Evolutionary conservation across 768 basidiomycete genomes (phyloP), one percentile per base, ranked within the genome.

Genomic region (Clathrus columnatus): DNA sequence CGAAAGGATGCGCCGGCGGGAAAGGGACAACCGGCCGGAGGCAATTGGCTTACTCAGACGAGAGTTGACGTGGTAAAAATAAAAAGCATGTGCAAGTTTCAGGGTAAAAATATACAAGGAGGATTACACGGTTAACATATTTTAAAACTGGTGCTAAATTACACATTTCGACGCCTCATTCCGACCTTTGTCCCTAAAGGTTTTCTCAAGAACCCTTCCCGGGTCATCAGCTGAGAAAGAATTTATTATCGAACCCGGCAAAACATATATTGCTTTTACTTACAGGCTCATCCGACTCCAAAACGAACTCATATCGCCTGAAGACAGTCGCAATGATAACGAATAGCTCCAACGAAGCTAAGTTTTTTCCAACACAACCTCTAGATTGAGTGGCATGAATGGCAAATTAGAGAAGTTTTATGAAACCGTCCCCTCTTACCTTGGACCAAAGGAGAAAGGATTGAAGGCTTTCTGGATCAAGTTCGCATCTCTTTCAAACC

Each of bases 181-280:
- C 89, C 87, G 44, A 92, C 83, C 51, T 66, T 71, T 63, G 89
- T 91, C 18, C 69, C 72, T 27, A 87, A 68, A 0, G 91, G 91
- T 72, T 93, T 94, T 61, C 91, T 75, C 59, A 94, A 71, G 72
- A 95, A 94, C 2, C 92, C 92, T 70, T 95, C 91, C 16, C 81
- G 73, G 1, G 84, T 90, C 32, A 80, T 74, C 52, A 93, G 70
- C 84, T 90, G 62, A 10, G 50, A 43, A 50, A 36, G 29, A 28
- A 28, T 43, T 29, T 28, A 50, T 54, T 47, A 26, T 57, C 46
- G 30, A 21, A n/a, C 6, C 50, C 42, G 30, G 49, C 57, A 29
- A 53, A 62, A 16, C 51, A 60, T 51, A 17, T 18, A 18, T 49
- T 41, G 29, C 41, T 29, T 29, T 28, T 14, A 70, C 80, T 56